Evolutionary conservation across 768 basidiomycete species (phyloP), one percentile per base, ranked within the genome.

Genomic region (Tulasnella sp.): DNA sequence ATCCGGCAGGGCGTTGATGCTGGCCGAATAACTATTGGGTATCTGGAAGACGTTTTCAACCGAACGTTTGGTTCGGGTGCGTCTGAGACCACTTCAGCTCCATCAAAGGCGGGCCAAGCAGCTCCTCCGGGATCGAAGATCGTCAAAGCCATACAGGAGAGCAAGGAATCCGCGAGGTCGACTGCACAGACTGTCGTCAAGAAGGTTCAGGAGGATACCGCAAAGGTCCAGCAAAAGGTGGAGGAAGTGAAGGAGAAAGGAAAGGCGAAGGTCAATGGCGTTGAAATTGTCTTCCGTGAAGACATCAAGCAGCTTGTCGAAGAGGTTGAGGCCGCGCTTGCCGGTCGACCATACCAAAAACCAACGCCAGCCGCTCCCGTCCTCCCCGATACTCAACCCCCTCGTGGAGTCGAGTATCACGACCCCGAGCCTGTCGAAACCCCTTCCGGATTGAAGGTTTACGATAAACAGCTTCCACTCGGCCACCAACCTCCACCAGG

Each of bases 401-500:
- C 74, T 42, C 74, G 74, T 27, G 74, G 74, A 27, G 74, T 75
- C 39, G n/a, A 75, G 39, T 75, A 58, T 34, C 77, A 44, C 85
- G 19, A 83, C 83, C 42, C 85, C 83, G 31, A 83, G 84, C 62
- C 83, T 80, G 6, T 83, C 84, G 38, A 77, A n/a, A 46, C 58
- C 12, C 76, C 72, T 34, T 38, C 58, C 2, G 84, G 83, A 34
- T 83, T 85, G 74, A 81, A 84, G 78, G 74, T 93, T 27, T 97
- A 97, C 83, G 85, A 86, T 71, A 89, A 86, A 24, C 92, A 92
- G 8, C 88, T 99, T 34, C 98, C 97, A n/a, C 86, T 99, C 75
- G 97, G 96, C 18, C 95, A 94, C 84, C 96, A 98, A 85, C 95
- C 93, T 14, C 97, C 97, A 44, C 95, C 95, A 34, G 97, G 97